These are phyloP conservation scores for Jaltomata sinuosa DNA, from an alignment of 257 asterid species.

Conservation along the genomic window DNA sequence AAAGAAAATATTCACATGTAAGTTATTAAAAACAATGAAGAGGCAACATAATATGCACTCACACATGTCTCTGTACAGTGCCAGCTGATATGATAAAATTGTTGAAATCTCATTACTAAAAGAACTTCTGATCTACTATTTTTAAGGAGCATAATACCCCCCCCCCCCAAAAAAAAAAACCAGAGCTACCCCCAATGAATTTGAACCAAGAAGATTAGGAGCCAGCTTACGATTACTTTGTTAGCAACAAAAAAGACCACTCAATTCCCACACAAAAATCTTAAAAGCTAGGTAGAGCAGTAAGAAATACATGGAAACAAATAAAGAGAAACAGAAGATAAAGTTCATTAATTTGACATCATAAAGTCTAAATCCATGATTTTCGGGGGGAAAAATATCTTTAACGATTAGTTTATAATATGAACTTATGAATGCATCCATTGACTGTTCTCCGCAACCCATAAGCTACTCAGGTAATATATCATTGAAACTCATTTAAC, in stretches of 20 bases:
- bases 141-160: neutral
- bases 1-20: neutral
- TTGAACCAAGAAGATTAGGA: neutral
- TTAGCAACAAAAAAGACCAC: neutral
- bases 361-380: neutral
- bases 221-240: neutral
- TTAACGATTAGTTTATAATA: neutral
- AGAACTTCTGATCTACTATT: neutral
- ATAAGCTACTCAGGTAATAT: neutral
- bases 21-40: neutral
- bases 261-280: neutral
- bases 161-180: too few relatives aligned
- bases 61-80: neutral
- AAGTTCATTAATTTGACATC: neutral
- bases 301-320: neutral
- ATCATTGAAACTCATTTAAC: neutral
- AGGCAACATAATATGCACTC: neutral
- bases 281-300: neutral
- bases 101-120: neutral
- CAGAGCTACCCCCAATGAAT: neutral
- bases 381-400: neutral
- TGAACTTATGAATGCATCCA: neutral
- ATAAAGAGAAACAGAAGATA: neutral
- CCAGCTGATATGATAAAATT: neutral
- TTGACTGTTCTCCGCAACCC: neutral